Evolutionary conservation across 805 yeast species (phyloP), one percentile per base, ranked within the genome.

Genomic region (Monosporozyma aerobia): DNA sequence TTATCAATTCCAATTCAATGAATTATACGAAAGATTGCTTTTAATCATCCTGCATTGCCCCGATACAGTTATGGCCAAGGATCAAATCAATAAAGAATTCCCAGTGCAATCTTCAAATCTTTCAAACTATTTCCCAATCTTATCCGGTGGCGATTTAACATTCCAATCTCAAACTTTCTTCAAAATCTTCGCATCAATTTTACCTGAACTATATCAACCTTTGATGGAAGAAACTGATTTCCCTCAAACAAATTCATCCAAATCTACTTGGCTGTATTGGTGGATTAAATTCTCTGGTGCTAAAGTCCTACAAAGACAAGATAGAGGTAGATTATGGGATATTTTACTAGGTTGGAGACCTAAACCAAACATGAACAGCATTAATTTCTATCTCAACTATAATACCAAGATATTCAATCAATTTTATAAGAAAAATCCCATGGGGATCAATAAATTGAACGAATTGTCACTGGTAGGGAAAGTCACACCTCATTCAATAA

Each of bases 231-330:
- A 90, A 60, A 90, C 85, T 54, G 77, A 86, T 27, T 68, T 86
- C 47, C 48, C 48, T 19, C 81, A 81, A 57, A 77, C 80, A 43
- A 74, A 73, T 52, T 59, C 71, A 16, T 74, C 77, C 44, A 75
- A 80, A 54, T 89, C 85, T 56, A 94, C 87, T 59, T 90, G 97
- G 97, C 73, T 90, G 27, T 77, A 88, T 41, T 90, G 96, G 96
- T 90, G 97, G 97, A 73, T 90, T 57, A 88, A 89, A 64, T 90
- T 87, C 77, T 80, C 87, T 63, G 97, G 97, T 22, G 80, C 94
- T 13, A 87, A 87, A 68, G 89, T 85, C 6, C 81, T 95, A 79
- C 83, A 90, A 45, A 77, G 85, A 56, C 76, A 75, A 54, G 96
- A 89, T 67, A 71, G 97, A 50, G 96, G 94, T 11, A 75, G 96